Conservation (phyloP, 1,284 basidiomycete genomes). For the Ceratobasidium sp. region DNA sequence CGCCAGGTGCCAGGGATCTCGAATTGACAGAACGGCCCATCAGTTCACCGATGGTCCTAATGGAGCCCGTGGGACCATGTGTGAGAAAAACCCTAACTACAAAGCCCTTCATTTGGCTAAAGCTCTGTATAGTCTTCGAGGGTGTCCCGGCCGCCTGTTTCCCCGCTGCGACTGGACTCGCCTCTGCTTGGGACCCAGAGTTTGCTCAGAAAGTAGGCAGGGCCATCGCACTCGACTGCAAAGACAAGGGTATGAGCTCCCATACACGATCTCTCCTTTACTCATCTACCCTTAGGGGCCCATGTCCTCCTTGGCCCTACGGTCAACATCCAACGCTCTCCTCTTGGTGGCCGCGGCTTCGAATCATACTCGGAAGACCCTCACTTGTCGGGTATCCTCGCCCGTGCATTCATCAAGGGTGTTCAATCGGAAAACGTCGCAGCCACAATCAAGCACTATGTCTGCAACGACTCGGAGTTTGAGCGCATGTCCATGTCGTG, state of each 20-base stretch:
- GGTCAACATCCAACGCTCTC: constrained; percentile 47
- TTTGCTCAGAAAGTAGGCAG: constrained; percentile 44
- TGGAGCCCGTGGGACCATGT: constrained; percentile 45
- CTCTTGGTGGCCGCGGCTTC: constrained; percentile 44
- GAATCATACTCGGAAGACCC: constrained; percentile 49
- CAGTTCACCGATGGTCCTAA: constrained; percentile 45
- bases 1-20: not conserved
- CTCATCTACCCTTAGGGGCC: constrained; percentile 6
- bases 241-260: constrained; percentile 35
- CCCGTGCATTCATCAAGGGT: constrained; percentile 69
- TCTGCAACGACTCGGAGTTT: constrained; percentile 47
- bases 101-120: not conserved
- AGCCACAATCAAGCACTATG: constrained; percentile 61
- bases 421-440: constrained; percentile 68
- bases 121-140: constrained; percentile 8
- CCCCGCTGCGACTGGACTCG: constrained; percentile 46
- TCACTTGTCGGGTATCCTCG: constrained; percentile 58
- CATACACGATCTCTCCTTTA: not conserved
- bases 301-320: constrained; percentile 46
- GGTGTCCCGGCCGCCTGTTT: constrained; percentile 42
- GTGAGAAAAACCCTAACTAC: constrained; percentile 19
- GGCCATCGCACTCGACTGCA: constrained; percentile 44
- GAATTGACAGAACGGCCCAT: not conserved
- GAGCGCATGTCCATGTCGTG: constrained; percentile 46
- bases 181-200: constrained; percentile 46